Percentiles rank a stretch among this genome's conserved stretches.
Evolutionary conservation across 208 protist species (phyloP).

Genomic region (Spongospora subterranea): DNA sequence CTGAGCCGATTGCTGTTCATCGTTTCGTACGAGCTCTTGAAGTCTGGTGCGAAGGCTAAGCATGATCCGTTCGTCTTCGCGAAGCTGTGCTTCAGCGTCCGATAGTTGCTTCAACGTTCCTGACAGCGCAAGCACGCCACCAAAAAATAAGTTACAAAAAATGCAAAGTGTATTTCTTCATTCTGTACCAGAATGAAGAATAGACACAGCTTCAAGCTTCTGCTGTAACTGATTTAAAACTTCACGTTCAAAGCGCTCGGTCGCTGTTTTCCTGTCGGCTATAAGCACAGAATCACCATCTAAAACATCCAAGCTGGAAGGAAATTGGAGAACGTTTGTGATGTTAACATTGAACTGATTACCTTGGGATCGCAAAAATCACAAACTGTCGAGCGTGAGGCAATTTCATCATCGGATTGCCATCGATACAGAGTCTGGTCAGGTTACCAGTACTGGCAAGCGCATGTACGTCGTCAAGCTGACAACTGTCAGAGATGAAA

Average conservation of each 20-base stretch:
- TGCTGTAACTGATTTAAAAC: not conserved
- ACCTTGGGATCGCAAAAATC: conserved; percentile 1
- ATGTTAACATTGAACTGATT: not conserved
- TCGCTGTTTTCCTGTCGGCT: not conserved
- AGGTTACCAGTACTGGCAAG: not conserved
- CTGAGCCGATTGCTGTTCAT: not conserved
- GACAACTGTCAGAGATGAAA: not conserved
- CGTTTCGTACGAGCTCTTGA: not conserved
- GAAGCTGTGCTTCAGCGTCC: not conserved
- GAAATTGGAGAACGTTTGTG: not conserved
- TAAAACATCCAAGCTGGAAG: not conserved
- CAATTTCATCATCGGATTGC: not conserved
- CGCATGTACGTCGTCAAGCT: not conserved
- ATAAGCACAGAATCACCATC: conserved; percentile 17
- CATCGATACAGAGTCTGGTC: not conserved
- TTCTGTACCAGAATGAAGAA: not conserved
- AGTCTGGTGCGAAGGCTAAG: not conserved
- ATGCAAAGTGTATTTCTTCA: not conserved
- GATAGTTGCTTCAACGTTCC: not conserved
- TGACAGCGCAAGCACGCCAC: no score
- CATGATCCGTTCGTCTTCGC: not conserved
- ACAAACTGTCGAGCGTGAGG: conserved; percentile 13
- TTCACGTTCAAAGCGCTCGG: not conserved
- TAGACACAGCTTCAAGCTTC: not conserved
- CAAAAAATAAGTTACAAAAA: not conserved